These are phyloP conservation scores for Phytopythium cucurbitacearum DNA, from an alignment of 352 stramenopile genomes.

Conservation along the genomic window DNA sequence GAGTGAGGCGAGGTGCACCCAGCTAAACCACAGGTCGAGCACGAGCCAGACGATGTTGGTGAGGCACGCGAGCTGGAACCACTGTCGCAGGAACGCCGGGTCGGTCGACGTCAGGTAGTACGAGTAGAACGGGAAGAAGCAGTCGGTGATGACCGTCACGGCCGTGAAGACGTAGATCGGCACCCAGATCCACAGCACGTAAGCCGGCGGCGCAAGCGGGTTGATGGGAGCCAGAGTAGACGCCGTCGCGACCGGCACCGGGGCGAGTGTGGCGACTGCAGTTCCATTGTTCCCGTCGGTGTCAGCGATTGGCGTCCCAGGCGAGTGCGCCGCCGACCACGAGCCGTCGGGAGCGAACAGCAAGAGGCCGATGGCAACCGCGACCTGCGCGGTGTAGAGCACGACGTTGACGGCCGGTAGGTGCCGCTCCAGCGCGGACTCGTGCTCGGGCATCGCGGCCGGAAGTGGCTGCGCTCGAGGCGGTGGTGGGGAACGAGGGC, in stretches of 20 bases:
- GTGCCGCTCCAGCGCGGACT: conserved; percentile 11
- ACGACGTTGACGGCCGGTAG: conserved; percentile 27
- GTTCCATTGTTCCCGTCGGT: conserved; percentile 13
- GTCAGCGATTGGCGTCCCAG: not conserved
- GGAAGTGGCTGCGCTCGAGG: no score
- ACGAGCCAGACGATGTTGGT: conserved; percentile 43
- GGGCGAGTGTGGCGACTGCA: not conserved
- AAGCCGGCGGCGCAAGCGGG: conserved; percentile 37
- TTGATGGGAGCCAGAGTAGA: conserved; percentile 27
- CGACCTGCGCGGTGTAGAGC: conserved; percentile 25
- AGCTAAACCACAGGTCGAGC: conserved; percentile 48
- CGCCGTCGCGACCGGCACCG: conserved; percentile 8
- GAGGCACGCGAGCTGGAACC: conserved; percentile 49
- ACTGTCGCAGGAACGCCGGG: conserved; percentile 42
- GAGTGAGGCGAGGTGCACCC: conserved; percentile 48
- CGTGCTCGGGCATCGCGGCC: not conserved
- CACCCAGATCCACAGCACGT: conserved; percentile 51
- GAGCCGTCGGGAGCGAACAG: conserved; percentile 27
- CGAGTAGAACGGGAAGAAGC: conserved; percentile 49
- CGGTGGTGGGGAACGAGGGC: no score
- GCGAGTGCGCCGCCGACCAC: conserved; percentile 12
- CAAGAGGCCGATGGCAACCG: conserved; percentile 15
- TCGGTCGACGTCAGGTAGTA: conserved; percentile 49
- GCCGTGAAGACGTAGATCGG: conserved; percentile 43
- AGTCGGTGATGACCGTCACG: conserved; percentile 42